Evolutionary conservation across 192 early-diverging fungal species (phyloP), one percentile per base, ranked within the genome.

Genomic region (Rhizophagus sp.): DNA sequence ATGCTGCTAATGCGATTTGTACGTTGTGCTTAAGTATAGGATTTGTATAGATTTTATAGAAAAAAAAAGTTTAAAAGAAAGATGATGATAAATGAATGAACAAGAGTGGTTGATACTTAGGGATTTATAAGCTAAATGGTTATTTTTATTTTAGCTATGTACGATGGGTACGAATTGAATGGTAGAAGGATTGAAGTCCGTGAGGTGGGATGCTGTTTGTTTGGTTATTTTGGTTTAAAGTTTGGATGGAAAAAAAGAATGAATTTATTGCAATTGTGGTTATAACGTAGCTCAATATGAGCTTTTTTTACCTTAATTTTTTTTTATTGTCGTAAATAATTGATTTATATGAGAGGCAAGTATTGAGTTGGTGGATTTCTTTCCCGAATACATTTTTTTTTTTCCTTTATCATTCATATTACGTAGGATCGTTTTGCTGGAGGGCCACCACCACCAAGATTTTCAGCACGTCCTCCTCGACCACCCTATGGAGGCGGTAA

Each of bases 161-260:
- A 93, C 82, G 89, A 94, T 83, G 88, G 92, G 69, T 92, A 90
- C 83, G 93, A 95, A 69, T 93, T 91, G 94, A 87, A 92, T 80
- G 92, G 92, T 67, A 76, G 90, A 77, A 84, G 87, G 73, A 84
- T 96, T 80, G 92, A 94, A 92, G 95, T 96, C 79, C 87, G 94
- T 62, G 93, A 95, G 91, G 95, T 89, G 84, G 82, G 84, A 24
- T 76, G 78, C 75, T 76, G 39, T 78, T 80, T 80, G 70, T 72
- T 80, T 80, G 71, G 44, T 75, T 52, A 39, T 72, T 79, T 70
- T 70, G 39, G 78, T 63, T 70, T 71, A 44, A 57, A 39, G 8
- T 47, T 81, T 57, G 73, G 72, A 74, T 62, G 70, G 39, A 73
- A 25, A 33, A 61, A 73, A 47, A 13, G 70, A 62, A 57, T n/a